Base-by-base conservation (phyloP, 805 yeast species). In the Wickerhamiella allomyrinae region DNA sequence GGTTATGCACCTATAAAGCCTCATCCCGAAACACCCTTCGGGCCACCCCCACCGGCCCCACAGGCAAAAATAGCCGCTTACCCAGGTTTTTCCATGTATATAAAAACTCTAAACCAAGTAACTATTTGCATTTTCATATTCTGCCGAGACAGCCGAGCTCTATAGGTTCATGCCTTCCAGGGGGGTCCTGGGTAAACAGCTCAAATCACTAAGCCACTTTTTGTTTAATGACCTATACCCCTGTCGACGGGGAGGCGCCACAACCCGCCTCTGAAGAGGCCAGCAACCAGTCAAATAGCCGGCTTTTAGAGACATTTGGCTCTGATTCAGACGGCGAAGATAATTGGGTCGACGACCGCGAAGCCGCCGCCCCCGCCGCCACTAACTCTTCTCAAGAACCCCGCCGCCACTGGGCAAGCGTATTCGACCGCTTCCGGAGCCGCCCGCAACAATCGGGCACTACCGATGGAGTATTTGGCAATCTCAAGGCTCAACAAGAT, bases 401-500 rank as follows among this genome's bases (percentile, higher is more conserved):
- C 17, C 31, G 31, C 17, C 31, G 31, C 31, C 31, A 27, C 31
- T 34, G 25, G 25, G 17, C 24, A 15, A 20, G 21, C 27, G 20
- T 34, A 13, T 34, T 40, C n/a, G 23, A 31, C 24, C 37, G 42
- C 7, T 33, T 40, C 10, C 33, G 42, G 11, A 17, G 31, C 31
- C 27, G 29, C 15, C n/a, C 20, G 23, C 13, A 29, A 11, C 37
- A 29, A 20, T 33, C 36, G 17, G 37, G 20, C n/a, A 15, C 20
- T 34, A 69, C 67, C 45, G 98, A 91, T 58, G 98, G 97, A 9
- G 98, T 91, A 3, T 91, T 91, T 60, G 77, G 91, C 40, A 91
- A 91, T 59, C 59, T 91, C 52, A 73, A 82, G 52, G 97, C 97
- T 2, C 89, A 87, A 55, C 95, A 95, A 5, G 89, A 79, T 38